These are phyloP conservation scores for Zea mays DNA, from an alignment of 176 grass and related monocot species.

Conservation along the genomic window Zm-B73-REFERENCE-NAM-5.0 NC_050105.1:81698501-81699000, in stretches of 20 bases:
- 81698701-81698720: background rate
- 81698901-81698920: background rate
- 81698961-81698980: no score
- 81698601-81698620: conserved; percentile 25
- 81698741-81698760: conserved; percentile 4
- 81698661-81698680: background rate
- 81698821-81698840: background rate
- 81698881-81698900: background rate
- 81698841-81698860: background rate
- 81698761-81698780: conserved; percentile 26
- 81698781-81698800: conserved; percentile 16
- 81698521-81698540: conserved; percentile 67
- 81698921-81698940: background rate
- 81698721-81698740: background rate
- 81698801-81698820: conserved; percentile 1
- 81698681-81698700: background rate
- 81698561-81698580: conserved; percentile 49
- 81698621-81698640: conserved; percentile 16
- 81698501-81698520: conserved; percentile 82
- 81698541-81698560: conserved; percentile 79
- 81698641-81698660: background rate
- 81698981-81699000: no score
- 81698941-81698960: background rate
- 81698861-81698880: no score
- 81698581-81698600: conserved; percentile 33